These are phyloP conservation scores for Capsicum baccatum DNA, from an alignment of 257 asterid species.

Conservation along the genomic window DNA sequence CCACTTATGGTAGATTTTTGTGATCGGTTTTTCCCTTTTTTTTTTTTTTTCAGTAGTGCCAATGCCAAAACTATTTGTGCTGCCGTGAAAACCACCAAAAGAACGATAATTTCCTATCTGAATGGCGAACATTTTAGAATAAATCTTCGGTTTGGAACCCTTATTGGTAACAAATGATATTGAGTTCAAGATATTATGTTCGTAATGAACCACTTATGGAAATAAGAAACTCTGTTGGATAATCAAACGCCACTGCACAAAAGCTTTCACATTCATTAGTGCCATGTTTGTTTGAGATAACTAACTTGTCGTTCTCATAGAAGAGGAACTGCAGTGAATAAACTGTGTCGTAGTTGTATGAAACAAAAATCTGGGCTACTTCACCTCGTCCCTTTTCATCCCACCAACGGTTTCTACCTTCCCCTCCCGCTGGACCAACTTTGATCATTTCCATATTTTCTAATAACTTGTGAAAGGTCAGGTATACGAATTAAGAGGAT, in stretches of 20 bases:
- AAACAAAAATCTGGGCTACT: slow-evolving; percentile 25
- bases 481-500: not conserved
- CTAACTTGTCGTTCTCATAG: slow-evolving; percentile 39
- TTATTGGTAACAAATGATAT: slow-evolving; percentile 48
- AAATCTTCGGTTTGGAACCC: not conserved
- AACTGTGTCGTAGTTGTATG: not conserved
- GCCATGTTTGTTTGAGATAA: slow-evolving; percentile 33
- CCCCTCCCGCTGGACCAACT: not conserved
- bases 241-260: not conserved
- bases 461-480: not conserved
- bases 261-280: not conserved
- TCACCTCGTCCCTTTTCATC: slow-evolving; percentile 9
- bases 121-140: slow-evolving; percentile 34
- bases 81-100: slow-evolving; percentile 53
- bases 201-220: not conserved
- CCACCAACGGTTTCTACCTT: not conserved
- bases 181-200: slow-evolving; percentile 40
- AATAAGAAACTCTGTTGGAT: not conserved
- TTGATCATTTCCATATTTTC: not conserved
- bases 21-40: no score
- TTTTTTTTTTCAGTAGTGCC: no score
- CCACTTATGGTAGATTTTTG: no score
- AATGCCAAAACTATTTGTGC: not conserved
- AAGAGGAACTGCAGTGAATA: slow-evolving; percentile 43
- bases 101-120: slow-evolving; percentile 40